Conservation (phyloP, 2,329 filamentous ascomycete species). For the Bipolaris zeicola region DNA sequence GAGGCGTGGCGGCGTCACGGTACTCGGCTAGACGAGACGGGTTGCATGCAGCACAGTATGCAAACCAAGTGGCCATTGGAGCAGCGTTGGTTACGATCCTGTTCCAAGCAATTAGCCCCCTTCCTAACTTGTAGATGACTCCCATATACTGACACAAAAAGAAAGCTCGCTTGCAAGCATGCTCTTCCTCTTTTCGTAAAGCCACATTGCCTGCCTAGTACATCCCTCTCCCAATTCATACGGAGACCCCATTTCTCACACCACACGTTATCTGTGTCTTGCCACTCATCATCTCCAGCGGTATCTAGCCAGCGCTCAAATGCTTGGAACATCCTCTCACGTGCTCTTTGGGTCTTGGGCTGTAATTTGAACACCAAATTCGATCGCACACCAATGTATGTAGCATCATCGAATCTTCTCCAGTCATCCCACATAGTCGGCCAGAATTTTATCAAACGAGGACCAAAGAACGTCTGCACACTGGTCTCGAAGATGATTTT, state of each 20-base stretch:
- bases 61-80: constrained; percentile 3
- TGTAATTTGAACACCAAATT: background rate
- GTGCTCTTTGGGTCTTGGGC: background rate
- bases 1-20: background rate
- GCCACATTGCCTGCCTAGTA: background rate
- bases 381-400: background rate
- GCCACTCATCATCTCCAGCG: background rate
- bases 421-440: constrained; percentile 3
- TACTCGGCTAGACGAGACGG: background rate
- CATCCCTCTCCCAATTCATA: constrained; percentile 1
- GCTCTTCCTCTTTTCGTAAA: constrained; percentile 1
- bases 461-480: constrained; percentile 1
- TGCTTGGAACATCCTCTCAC: constrained; percentile 2
- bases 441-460: background rate
- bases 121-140: background rate
- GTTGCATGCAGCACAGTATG: background rate
- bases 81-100: background rate
- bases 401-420: constrained; percentile 3
- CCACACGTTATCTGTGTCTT: background rate
- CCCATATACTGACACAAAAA: background rate
- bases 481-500: constrained; percentile 1
- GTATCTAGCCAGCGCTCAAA: background rate
- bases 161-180: background rate
- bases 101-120: background rate
- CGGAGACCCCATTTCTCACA: constrained; percentile 1